These are phyloP conservation scores for Penicillium cinerascens DNA, from an alignment of 495 filamentous ascomycete species.

Conservation along the genomic window DNA sequence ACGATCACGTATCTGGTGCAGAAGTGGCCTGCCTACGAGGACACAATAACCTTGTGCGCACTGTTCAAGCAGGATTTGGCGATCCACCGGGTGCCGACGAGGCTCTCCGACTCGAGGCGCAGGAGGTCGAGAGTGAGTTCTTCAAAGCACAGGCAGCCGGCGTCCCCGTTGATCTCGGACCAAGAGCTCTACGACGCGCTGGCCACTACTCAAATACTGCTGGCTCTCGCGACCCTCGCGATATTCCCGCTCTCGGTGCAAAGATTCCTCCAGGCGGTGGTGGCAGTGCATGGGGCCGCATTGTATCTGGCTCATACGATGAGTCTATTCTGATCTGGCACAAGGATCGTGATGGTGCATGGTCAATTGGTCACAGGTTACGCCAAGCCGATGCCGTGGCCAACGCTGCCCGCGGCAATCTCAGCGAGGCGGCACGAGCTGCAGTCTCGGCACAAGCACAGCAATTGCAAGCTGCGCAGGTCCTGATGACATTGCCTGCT, in stretches of 20 bases:
- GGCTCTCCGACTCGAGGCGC: conserved; percentile 66
- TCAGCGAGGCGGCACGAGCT: conserved; percentile 20
- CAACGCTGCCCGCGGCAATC: conserved; percentile 33
- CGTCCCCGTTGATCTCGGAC: conserved; percentile 40
- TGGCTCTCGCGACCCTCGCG: conserved; percentile 68
- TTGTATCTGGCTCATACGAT: conserved; percentile 94
- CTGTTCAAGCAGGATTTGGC: conserved; percentile 89
- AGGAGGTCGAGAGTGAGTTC: conserved; percentile 66
- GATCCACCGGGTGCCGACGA: conserved; percentile 78
- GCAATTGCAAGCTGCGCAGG: neutral
- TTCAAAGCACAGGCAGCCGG: conserved; percentile 67
- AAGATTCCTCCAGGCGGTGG: conserved; percentile 86
- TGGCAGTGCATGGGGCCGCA: conserved; percentile 78
- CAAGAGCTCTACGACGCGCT: conserved; percentile 42
- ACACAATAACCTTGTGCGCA: conserved; percentile 82
- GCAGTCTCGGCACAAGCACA: neutral
- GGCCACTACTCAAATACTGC: conserved; percentile 58
- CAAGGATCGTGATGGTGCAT: conserved; percentile 73
- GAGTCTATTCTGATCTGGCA: conserved; percentile 94
- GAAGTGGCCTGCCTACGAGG: conserved; percentile 83
- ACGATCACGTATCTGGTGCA: conserved; percentile 75
- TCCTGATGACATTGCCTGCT: neutral
- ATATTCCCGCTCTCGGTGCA: conserved; percentile 74
- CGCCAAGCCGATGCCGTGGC: conserved; percentile 61
- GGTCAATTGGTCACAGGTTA: conserved; percentile 69